These are phyloP conservation scores for Plicaturopsis crispa DNA, from an alignment of 768 basidiomycete genomes.

Conservation along the genomic window DNA sequence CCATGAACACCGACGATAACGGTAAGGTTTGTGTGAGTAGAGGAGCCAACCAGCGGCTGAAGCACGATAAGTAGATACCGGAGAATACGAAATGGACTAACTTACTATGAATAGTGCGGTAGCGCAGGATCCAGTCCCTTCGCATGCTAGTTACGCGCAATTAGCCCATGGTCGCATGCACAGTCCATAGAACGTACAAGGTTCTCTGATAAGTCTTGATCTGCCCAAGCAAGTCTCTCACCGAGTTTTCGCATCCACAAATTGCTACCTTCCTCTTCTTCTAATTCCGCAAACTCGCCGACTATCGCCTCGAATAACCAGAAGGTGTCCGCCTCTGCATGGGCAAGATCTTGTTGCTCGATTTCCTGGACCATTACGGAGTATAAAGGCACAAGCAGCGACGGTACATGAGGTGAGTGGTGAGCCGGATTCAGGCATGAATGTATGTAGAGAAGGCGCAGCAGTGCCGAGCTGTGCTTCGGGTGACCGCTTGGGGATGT, in stretches of 20 bases:
- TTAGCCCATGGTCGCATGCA: conserved; percentile 4
- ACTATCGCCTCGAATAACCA: conserved; percentile 75
- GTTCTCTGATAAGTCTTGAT: conserved; percentile 49
- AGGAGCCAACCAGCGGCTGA: conserved; percentile 69
- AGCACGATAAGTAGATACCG: conserved; percentile 2
- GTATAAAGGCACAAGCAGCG: conserved; percentile 65
- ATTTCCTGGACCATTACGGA: conserved; percentile 54
- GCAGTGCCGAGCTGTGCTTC: conserved; percentile 53
- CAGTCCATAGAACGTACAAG: conserved; percentile 36
- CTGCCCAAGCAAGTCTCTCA: conserved; percentile 53
- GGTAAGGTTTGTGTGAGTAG: conserved; percentile 71
- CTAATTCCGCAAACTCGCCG: conserved; percentile 67
- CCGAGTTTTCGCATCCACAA: conserved; percentile 60
- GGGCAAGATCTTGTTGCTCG: conserved; percentile 49
- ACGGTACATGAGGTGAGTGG: conserved; percentile 59
- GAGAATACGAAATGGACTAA: conserved; percentile 5
- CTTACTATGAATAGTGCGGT: conserved; percentile 80
- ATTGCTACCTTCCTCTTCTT: conserved; percentile 55
- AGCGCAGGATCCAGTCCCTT: conserved; percentile 63
- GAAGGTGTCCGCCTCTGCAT: conserved; percentile 75
- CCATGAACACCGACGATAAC: conserved; percentile 42
- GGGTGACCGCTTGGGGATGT: conserved; percentile 43
- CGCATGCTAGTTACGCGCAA: conserved; percentile 31
- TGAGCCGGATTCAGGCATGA: conserved; percentile 65
- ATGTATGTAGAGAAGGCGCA: conserved; percentile 69